A percentile compares a stretch with the other conserved stretches of the same genome.
phyloP scores from a whole-genome alignment of 2,329 filamentous ascomycete genomes.

The Fusarium sulawesiense region DNA sequence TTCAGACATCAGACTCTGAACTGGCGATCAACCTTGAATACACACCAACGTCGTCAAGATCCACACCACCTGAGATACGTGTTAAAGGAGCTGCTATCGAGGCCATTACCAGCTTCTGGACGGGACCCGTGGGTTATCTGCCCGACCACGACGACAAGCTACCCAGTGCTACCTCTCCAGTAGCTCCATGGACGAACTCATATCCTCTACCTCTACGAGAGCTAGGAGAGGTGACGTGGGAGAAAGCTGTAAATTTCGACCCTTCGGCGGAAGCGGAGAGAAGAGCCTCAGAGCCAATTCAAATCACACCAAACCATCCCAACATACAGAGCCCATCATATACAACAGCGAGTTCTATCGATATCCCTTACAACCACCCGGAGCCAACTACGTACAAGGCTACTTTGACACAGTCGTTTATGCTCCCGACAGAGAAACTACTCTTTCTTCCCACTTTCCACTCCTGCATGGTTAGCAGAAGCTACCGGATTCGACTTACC shows the following conservation, averaged over 20 bases:
- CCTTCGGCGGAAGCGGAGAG: background rate
- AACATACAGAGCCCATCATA: too few species aligned
- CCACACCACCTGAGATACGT: background rate
- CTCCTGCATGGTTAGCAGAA: conserved; percentile 12
- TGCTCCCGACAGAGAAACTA: background rate
- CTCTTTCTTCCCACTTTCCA: conserved; percentile 7
- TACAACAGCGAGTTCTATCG: background rate
- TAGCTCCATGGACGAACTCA: background rate
- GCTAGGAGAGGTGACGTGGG: background rate
- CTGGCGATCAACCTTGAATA: background rate
- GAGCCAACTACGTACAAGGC: background rate
- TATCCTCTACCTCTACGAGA: background rate
- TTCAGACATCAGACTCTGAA: background rate
- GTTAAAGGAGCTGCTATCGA: conserved; percentile 1
- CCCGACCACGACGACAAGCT: background rate
- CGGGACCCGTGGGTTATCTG: background rate
- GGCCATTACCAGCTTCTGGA: background rate
- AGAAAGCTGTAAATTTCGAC: fast-evolving
- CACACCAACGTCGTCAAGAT: fast-evolving
- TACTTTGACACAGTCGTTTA: background rate
- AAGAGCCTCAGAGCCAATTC: background rate
- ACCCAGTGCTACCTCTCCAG: background rate
- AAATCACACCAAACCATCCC: fast-evolving
- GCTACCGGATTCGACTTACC: background rate
- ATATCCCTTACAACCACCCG: background rate